Evolutionary conservation across 345 rosid species (phyloP).

Genomic region (Arabidopsis suecica): DNA sequence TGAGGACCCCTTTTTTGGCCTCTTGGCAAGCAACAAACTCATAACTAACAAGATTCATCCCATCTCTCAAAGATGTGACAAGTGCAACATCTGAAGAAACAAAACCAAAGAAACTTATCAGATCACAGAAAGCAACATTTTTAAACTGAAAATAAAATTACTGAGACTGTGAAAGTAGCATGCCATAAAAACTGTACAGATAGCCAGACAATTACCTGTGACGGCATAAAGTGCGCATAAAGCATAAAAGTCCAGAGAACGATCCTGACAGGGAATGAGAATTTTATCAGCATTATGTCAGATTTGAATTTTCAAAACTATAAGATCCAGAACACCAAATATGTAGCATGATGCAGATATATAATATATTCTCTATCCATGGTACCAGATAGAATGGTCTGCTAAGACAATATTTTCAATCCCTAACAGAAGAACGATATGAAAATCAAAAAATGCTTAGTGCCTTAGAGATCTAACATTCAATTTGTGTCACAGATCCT

Average conservation of each 20-base stretch:
- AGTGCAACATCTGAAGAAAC: conserved; percentile 84
- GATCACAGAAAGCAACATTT: conserved; percentile 19
- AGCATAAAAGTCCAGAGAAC: conserved; percentile 84
- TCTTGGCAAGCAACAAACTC: conserved; percentile 99
- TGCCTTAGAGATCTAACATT: conserved; percentile 1
- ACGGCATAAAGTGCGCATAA: conserved; percentile 95
- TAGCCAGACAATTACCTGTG: conserved; percentile 65
- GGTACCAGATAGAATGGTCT: conserved; percentile 4
- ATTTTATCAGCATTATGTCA: conserved; percentile 32
- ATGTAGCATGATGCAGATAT: not conserved
- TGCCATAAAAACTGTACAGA: conserved; percentile 16
- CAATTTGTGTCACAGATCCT: not conserved
- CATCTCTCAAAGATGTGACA: conserved; percentile 97
- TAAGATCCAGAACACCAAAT: conserved; percentile 13
- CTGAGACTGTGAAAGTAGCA: conserved; percentile 18
- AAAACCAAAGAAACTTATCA: conserved; percentile 23
- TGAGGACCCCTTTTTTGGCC: conserved; percentile 95
- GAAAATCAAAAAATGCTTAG: not conserved
- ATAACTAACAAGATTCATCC: conserved; percentile 99
- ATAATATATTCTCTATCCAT: conserved; percentile 6
- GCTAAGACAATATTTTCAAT: not conserved
- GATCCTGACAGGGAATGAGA: conserved; percentile 68
- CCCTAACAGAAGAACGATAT: conserved; percentile 6
- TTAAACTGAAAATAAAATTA: not conserved
- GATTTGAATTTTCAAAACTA: conserved; percentile 18